Evolutionary conservation across 2,329 filamentous ascomycete species (phyloP).

Genomic region (Claviceps sp.): DNA sequence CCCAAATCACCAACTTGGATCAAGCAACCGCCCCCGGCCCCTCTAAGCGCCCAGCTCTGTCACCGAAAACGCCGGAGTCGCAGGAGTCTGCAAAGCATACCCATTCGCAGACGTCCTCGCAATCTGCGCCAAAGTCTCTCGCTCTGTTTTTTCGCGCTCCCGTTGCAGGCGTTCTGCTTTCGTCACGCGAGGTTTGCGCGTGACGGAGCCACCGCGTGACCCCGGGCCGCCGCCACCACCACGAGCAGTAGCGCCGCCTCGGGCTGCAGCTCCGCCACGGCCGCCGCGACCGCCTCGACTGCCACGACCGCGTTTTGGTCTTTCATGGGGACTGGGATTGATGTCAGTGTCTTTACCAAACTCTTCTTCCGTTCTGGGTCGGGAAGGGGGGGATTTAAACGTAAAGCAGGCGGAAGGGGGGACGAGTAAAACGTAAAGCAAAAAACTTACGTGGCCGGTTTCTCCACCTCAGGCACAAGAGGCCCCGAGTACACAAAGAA

Average conservation of each 20-base stretch:
- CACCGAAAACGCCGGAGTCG: slow-evolving; percentile 23
- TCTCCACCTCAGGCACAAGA: slow-evolving; percentile 74
- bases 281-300: slow-evolving; percentile 38
- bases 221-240: slow-evolving; percentile 42
- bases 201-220: slow-evolving; percentile 61
- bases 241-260: slow-evolving; percentile 32
- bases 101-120: slow-evolving; percentile 24
- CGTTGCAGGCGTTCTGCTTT: slow-evolving; percentile 74
- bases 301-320: slow-evolving; percentile 54
- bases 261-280: slow-evolving; percentile 50
- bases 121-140: slow-evolving; percentile 39
- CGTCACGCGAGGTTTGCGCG: slow-evolving; percentile 71
- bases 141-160: slow-evolving; percentile 68
- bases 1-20: too few species aligned
- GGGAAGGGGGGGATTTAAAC: too few species aligned
- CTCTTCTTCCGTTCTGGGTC: too few species aligned
- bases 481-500: slow-evolving; percentile 98
- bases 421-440: not conserved
- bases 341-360: not conserved
- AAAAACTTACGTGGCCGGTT: slow-evolving; percentile 35
- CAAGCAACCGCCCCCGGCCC: too few species aligned
- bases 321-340: slow-evolving; percentile 50
- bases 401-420: not conserved
- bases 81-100: slow-evolving; percentile 24
- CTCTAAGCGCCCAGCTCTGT: slow-evolving; percentile 21